These are phyloP conservation scores for Fusarium sp. DNA, from an alignment of 2,329 filamentous ascomycete species.

Conservation along the genomic window DNA sequence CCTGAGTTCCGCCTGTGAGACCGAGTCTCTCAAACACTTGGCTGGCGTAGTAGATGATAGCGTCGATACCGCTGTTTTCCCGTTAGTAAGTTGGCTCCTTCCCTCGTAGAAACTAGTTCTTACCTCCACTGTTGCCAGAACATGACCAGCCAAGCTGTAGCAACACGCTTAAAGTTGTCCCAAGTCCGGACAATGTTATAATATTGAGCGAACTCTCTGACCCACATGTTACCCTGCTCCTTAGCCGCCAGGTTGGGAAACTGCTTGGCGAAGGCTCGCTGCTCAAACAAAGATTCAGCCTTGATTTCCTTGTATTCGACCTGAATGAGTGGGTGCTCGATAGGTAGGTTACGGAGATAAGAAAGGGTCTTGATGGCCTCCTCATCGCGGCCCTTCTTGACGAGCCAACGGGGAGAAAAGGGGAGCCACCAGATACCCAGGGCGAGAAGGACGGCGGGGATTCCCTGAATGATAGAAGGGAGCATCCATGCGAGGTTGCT, in stretches of 20 bases:
- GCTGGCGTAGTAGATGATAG: conserved; percentile 56
- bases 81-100: neutral
- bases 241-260: conserved; percentile 54
- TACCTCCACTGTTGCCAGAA: conserved; percentile 60
- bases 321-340: conserved; percentile 71
- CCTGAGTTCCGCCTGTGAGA: conserved; percentile 64
- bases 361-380: conserved; percentile 67
- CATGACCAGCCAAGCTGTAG: conserved; percentile 69
- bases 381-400: conserved; percentile 72
- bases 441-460: conserved; percentile 62
- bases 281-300: conserved; percentile 78
- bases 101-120: neutral
- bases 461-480: conserved; percentile 55
- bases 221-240: conserved; percentile 53
- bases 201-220: conserved; percentile 59
- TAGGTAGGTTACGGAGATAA: conserved; percentile 66
- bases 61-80: conserved; percentile 22
- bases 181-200: conserved; percentile 42
- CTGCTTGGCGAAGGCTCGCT: conserved; percentile 69
- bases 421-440: conserved; percentile 80
- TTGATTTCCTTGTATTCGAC: conserved; percentile 85
- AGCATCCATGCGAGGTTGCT: conserved; percentile 55
- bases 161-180: conserved; percentile 68
- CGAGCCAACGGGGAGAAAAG: conserved; percentile 78
- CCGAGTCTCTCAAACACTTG: conserved; percentile 71